Evolutionary conservation across 2,329 filamentous ascomycete genomes (phyloP), one percentile per base, ranked within the genome.

Genomic region (Paecilomyces fulvus): DNA sequence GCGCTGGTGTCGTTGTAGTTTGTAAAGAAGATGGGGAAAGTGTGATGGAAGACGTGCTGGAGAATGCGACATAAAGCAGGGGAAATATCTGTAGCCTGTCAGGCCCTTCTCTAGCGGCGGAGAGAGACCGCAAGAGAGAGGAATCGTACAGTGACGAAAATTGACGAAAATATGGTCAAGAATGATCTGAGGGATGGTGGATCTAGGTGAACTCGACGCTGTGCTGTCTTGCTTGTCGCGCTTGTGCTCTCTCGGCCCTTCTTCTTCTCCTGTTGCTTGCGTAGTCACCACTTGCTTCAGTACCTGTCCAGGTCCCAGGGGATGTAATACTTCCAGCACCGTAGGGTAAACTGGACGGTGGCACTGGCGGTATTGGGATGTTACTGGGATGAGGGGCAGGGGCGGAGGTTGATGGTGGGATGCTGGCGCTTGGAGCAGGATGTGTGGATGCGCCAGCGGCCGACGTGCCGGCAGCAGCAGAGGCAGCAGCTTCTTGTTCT

Each of bases 231-330:
- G 79, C 78, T 59, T 76, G 70, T 53, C 70, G 69, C 21, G 74
- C 71, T 37, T 76, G 70, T 46, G 76, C 76, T 62, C 80, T 68
- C 64, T 83, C 80, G 14, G 80, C 80, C 54, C 80, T 72, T 64
- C 80, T 71, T 57, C 80, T 69, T 55, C 78, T 68, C 51, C 80
- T 73, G 62, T 82, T 82, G 58, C 75, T 80, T 1, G 79, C 80
- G 62, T 81, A 82, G 56, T 79, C 73, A 31, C 74, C 70, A 60
- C 76, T 76, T 20, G 75, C 73, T 56, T 79, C 78, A 1, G 77
- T 79, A 9, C 77, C 79, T 3, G 75, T 76, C 55, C 67, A 75
- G 48, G 75, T 76, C 59, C 69, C 68, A 4, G 73, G 73, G 0
- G 73, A 75, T 3, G 69, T 68, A 53, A 76, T 66, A 57, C 75